Conservation (phyloP, 2,329 filamentous ascomycete genomes). For the Knufia petricola region DNA sequence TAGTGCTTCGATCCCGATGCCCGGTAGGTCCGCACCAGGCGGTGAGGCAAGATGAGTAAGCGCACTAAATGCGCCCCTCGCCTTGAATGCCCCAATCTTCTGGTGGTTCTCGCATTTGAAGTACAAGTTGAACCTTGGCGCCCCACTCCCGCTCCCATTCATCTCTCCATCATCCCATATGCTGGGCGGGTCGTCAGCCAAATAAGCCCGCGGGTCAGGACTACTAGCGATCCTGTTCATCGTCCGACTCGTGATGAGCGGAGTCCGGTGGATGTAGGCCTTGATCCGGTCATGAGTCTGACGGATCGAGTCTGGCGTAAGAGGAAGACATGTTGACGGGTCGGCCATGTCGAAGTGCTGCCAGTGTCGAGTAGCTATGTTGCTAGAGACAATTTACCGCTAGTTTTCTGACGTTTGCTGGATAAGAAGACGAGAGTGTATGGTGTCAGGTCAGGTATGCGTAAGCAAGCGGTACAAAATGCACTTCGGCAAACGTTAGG, state of each 20-base stretch:
- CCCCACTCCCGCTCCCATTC: too few relatives aligned
- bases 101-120: constrained; percentile 97
- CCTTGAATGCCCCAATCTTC: constrained; percentile 86
- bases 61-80: constrained; percentile 81
- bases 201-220: constrained; percentile 40
- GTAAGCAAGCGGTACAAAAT: too few relatives aligned
- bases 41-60: constrained; percentile 55
- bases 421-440: too few relatives aligned
- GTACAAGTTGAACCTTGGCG: constrained; percentile 62
- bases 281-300: constrained; percentile 64
- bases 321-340: constrained; percentile 43
- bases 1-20: constrained; percentile 53
- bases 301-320: constrained; percentile 63
- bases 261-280: constrained; percentile 70
- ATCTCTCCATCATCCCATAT: constrained; percentile 9
- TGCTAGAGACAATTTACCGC: too few relatives aligned
- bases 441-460: too few relatives aligned
- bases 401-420: too few relatives aligned
- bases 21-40: constrained; percentile 22
- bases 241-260: constrained; percentile 69
- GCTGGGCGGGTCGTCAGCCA: constrained; percentile 16
- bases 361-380: too few relatives aligned
- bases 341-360: constrained; percentile 40
- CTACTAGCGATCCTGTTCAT: constrained; percentile 66
- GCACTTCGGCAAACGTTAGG: too few relatives aligned